phyloP scores from a whole-genome alignment of 768 basidiomycete species.

The Xerocomellus chrysenteron region DNA sequence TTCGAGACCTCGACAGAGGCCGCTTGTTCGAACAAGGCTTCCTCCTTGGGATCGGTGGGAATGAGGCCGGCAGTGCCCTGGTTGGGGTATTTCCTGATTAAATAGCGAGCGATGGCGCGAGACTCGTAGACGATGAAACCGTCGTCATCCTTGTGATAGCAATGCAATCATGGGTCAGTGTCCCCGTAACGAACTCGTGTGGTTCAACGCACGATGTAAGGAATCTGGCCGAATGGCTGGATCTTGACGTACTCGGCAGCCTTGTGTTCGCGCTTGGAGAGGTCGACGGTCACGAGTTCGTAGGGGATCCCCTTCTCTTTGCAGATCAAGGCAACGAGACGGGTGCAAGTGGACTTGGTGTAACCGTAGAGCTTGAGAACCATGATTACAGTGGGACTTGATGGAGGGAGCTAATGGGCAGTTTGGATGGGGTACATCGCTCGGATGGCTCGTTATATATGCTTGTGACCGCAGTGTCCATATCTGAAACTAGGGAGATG shows the following conservation, averaged over 20 bases:
- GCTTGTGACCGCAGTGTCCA: no score
- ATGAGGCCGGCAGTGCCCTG: constrained; percentile 49
- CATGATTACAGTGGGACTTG: constrained; percentile 23
- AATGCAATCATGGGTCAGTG: not conserved
- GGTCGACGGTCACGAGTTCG: constrained; percentile 46
- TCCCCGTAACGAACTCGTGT: not conserved
- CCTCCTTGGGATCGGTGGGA: constrained; percentile 41
- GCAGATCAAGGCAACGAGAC: constrained; percentile 49
- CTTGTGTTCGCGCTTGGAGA: constrained; percentile 48
- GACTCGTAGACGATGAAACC: constrained; percentile 63
- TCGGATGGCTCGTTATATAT: not conserved
- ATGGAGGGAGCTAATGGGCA: not conserved
- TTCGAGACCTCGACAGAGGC: constrained; percentile 48
- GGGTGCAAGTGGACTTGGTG: constrained; percentile 46
- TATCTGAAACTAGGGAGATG: not conserved
- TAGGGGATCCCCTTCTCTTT: constrained; percentile 59
- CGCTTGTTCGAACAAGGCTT: constrained; percentile 33
- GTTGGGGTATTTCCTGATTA: constrained; percentile 51
- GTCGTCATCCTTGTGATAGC: constrained; percentile 48
- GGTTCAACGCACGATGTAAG: constrained; percentile 37
- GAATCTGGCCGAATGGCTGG: constrained; percentile 62
- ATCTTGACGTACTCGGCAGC: constrained; percentile 38
- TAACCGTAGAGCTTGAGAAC: constrained; percentile 37
- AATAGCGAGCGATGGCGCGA: constrained; percentile 60
- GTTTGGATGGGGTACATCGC: not conserved